Conservation (phyloP, 352 stramenopile genomes). For the Phytophthora boehmeriae region DNA sequence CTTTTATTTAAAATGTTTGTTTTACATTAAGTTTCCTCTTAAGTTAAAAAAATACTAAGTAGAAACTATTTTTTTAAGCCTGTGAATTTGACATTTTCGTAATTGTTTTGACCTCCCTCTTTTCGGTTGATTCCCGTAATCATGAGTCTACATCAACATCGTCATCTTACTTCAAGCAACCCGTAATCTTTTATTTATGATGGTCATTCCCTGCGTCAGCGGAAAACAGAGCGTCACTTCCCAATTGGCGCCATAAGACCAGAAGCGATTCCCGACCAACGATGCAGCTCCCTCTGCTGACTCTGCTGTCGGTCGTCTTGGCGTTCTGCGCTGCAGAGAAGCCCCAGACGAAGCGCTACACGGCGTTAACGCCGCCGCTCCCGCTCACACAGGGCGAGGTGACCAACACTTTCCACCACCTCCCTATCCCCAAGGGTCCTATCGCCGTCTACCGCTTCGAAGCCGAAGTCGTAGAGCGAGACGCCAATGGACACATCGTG, state of each 20-base stretch:
- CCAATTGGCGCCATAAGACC: slow-evolving; percentile 17
- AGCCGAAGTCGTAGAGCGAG: slow-evolving; percentile 72
- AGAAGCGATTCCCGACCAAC: no score
- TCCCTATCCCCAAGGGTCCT: slow-evolving; percentile 75
- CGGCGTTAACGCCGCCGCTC: slow-evolving; percentile 67
- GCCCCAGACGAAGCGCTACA: slow-evolving; percentile 63
- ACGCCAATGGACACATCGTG: slow-evolving; percentile 51
- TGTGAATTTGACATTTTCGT: no score
- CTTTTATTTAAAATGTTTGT: no score
- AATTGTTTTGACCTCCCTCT: no score
- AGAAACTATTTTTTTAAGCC: no score
- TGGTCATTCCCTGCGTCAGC: no score
- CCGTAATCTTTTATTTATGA: slow-evolving; percentile 13
- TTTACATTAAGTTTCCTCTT: no score
- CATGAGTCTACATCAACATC: no score
- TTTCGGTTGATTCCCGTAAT: no score
- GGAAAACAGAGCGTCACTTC: slow-evolving; percentile 3
- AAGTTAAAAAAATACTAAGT: no score
- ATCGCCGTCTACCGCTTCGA: slow-evolving; percentile 86
- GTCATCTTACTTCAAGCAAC: no score
- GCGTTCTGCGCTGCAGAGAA: slow-evolving; percentile 8
- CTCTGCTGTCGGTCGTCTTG: slow-evolving; percentile 9
- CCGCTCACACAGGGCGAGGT: slow-evolving; percentile 71
- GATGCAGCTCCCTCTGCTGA: slow-evolving; percentile 15
- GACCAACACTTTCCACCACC: slow-evolving; percentile 75